Percentiles rank a stretch among this genome's conserved stretches.
These are phyloP conservation scores for Pisolithus thermaeus DNA, from an alignment of 1,284 basidiomycete genomes.

Conservation along the genomic window DNA sequence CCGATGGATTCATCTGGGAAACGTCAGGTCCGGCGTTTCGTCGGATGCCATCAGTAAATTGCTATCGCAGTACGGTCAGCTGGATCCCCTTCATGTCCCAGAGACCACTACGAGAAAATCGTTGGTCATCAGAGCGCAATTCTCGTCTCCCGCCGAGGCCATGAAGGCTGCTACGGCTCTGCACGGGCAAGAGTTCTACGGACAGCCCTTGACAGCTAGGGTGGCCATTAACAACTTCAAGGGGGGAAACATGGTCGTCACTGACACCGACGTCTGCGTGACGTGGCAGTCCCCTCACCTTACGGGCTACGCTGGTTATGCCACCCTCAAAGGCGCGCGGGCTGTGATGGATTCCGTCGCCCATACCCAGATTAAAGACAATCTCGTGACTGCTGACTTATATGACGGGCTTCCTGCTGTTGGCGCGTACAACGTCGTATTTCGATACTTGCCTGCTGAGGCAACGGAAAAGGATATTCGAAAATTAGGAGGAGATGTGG, in stretches of 20 bases:
- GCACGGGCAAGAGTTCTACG: conserved; percentile 38
- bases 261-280: conserved; percentile 37
- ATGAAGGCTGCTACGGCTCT: conserved; percentile 42
- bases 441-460: conserved; percentile 45
- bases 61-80: conserved; percentile 38
- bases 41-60: conserved; percentile 12
- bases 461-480: conserved; percentile 37
- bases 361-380: conserved; percentile 31
- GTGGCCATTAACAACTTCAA: conserved; percentile 26
- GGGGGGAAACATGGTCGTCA: conserved; percentile 13
- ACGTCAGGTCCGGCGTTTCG: conserved; percentile 21
- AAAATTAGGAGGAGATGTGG: conserved; percentile 36
- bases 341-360: conserved; percentile 38
- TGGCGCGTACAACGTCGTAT: conserved; percentile 50
- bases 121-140: conserved; percentile 38
- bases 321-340: conserved; percentile 39
- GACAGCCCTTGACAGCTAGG: conserved; percentile 30
- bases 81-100: conserved; percentile 34
- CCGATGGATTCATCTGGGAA: conserved; percentile 34
- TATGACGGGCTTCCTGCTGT: conserved; percentile 54
- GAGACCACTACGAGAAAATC: conserved; percentile 15
- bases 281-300: conserved; percentile 48
- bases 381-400: conserved; percentile 38
- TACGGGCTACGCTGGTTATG: conserved; percentile 55
- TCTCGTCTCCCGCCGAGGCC: conserved; percentile 42